Evolutionary conservation across 306 rosid species (phyloP), one percentile per base, ranked within the genome.

Genomic region (Inga laurina): DNA sequence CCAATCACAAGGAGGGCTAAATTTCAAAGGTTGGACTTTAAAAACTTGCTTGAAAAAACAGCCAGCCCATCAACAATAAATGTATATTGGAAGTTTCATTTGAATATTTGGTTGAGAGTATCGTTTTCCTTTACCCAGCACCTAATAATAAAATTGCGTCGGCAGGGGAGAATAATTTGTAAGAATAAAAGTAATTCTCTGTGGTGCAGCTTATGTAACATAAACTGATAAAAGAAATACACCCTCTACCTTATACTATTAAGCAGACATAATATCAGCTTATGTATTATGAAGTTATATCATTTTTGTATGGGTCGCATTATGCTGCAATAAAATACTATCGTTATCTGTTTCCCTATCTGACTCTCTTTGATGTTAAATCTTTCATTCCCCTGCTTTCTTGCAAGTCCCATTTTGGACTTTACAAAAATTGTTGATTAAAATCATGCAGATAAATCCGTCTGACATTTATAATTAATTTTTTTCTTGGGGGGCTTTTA

Each of bases 281-380:
- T 49, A 16, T 14, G 54, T 16, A 14, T 14, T 48, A 48, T 48
- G 7, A 48, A 48, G 1, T 48, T 48, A 12, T 12, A 49, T 75
- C 65, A 77, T 73, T 82, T 89, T 79, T 72, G 37, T 35, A 59
- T 82, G 80, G 59, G 54, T 61, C 45, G 74, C 86, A 80, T 83
- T 68, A 57, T 78, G 74, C 35, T 78, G 72, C 24, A 71, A 70
- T 80, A 68, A 39, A 46, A 68, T 71, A 76, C 2, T 44, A 51
- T 34, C 61, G 79, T 56, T 30, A 54, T 83, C 27, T 67, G 61
- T 82, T 76, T 57, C 81, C 82, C 85, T 35, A 57, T 70, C 82
- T 76, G 79, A 64, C 74, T 83, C 79, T 81, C 48, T 83, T 83
- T 81, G 59, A 83, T 13, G 54, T 79, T 59, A 76, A 62, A 71